Conservation (phyloP, 345 rosid genomes). For the Eucalyptus globulus region DNA sequence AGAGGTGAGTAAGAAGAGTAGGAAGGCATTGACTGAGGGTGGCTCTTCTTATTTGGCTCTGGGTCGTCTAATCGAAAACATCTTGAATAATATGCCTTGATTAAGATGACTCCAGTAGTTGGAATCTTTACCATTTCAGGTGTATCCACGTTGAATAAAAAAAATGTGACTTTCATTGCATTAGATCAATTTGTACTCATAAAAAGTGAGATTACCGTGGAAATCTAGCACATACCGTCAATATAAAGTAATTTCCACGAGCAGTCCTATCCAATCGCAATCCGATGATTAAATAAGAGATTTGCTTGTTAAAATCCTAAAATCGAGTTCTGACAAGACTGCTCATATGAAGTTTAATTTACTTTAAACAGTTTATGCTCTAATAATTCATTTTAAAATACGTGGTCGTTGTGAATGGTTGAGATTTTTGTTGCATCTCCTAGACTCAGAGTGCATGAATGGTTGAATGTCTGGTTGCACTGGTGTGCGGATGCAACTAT, state of each 20-base stretch:
- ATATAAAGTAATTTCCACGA: background rate
- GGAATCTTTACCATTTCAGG: too few relatives aligned
- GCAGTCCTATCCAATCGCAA: too few relatives aligned
- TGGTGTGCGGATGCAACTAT: too few relatives aligned
- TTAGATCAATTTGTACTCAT: background rate
- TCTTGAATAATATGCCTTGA: background rate
- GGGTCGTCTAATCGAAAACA: conserved; percentile 9
- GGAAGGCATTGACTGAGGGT: conserved; percentile 18
- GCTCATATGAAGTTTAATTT: background rate
- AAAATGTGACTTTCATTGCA: background rate
- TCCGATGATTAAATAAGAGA: too few relatives aligned
- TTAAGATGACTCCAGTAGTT: background rate
- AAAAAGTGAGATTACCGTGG: background rate
- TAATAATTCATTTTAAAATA: too few relatives aligned
- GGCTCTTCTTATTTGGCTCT: conserved; percentile 25
- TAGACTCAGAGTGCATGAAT: background rate
- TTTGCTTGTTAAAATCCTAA: too few relatives aligned
- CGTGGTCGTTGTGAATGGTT: background rate
- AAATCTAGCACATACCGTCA: conserved; percentile 1
- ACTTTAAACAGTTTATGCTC: background rate
- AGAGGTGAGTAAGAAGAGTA: conserved; percentile 7
- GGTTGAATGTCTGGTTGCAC: too few relatives aligned
- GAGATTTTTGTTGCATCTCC: background rate
- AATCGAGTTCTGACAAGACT: too few relatives aligned
- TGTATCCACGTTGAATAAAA: background rate